Evolutionary conservation across 495 filamentous ascomycete genomes (phyloP), one percentile per base, ranked within the genome.

Genomic region (Rhizodiscina lignyota): DNA sequence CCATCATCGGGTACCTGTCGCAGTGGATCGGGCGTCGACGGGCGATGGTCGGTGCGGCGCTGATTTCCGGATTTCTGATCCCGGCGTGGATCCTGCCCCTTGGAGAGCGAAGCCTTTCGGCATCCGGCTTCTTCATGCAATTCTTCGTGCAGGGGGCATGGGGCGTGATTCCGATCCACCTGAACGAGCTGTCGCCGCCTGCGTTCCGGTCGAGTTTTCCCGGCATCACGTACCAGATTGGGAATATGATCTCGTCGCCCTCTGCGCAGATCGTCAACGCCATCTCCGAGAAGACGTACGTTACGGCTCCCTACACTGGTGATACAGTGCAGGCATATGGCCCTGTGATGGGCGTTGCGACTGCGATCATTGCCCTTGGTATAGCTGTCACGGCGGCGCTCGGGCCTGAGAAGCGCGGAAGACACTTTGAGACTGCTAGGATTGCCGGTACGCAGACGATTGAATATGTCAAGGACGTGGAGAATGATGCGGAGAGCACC

Each of bases 91-190:
- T 82, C 37, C 61, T 83, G 4, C 77, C 76, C 2, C 50, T 56
- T 0, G 55, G 50, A 23, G 73, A 72, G 54, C 47, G 55, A 0
- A 49, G 60, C 3, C 64, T 85, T 13, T 76, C 73, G 1, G 76
- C 61, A 3, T 63, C 67, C 1, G 78, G 72, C 16, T 86, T 86
- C 60, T 69, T 79, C 50, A 67, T 82, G 39, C 79, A 86, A 47
- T 83, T 83, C 54, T 82, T 77, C 49, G 66, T 83, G 18, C 75
- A 83, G 45, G 80, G 80, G 5, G 74, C 77, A 0, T 86, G 73
- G 74, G 77, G 80, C 26, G 71, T 83, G 4, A 72, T 83, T 20
- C 80, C 80, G 5, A 77, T 84, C 44, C 79, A 83, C 44, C 63
- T 86, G 32, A 80, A 80, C 51, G 80, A 86, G 57, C 66, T 84